Evolutionary conservation across 768 basidiomycete species (phyloP).

Genomic region (button mushroom (Agaricus bisporus)): DNA sequence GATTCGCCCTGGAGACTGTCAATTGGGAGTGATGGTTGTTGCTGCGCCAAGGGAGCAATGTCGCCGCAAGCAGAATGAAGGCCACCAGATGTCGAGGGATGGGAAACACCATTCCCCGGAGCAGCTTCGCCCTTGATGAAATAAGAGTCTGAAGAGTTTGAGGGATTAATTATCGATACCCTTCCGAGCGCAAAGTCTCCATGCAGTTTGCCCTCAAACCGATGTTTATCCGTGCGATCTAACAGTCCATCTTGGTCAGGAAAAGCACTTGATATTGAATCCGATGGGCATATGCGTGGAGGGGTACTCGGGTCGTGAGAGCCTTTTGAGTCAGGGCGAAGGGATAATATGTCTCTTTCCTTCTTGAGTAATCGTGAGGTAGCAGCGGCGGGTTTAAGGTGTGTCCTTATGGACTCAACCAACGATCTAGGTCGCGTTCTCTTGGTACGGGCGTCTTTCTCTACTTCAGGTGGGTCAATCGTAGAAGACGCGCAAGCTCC

Average conservation of each 20-base stretch:
- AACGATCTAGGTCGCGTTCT: neutral
- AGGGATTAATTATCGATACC: neutral
- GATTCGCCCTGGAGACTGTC: slow-evolving; percentile 6
- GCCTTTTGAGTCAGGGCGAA: neutral
- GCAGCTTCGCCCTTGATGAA: neutral
- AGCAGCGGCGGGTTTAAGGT: neutral
- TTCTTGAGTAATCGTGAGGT: neutral
- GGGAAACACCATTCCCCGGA: neutral
- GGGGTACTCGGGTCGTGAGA: neutral
- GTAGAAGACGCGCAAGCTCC: neutral
- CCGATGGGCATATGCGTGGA: neutral
- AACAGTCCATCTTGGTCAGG: neutral
- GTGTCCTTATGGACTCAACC: neutral
- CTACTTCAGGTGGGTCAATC: neutral
- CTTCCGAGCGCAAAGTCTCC: neutral
- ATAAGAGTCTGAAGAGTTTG: neutral
- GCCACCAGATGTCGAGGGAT: neutral
- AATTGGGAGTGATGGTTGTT: slow-evolving; percentile 5
- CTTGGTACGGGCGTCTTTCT: neutral
- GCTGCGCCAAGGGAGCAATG: neutral
- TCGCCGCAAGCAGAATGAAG: neutral
- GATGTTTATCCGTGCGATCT: neutral
- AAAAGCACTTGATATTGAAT: slow-evolving; percentile 2
- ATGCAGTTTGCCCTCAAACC: neutral
- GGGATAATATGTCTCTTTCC: neutral